Evolutionary conservation across 2,329 filamentous ascomycete genomes (phyloP).

Genomic region (Geosmithia putterillii): DNA sequence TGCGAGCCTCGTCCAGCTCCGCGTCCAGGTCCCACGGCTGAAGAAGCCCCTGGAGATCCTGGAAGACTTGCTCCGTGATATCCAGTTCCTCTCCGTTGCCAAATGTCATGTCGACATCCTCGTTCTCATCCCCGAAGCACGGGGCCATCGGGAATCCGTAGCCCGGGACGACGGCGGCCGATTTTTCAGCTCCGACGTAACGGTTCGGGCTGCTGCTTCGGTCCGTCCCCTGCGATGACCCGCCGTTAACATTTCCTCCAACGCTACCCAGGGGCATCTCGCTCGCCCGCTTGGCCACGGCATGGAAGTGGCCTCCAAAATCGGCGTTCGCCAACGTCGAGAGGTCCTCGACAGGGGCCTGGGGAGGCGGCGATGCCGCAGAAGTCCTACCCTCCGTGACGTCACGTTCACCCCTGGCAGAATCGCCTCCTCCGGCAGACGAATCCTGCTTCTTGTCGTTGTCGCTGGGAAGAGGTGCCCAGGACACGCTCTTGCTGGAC

Average conservation of each 20-base stretch:
- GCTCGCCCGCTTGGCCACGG: slow-evolving; percentile 21
- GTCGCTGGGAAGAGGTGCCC: slow-evolving; percentile 19
- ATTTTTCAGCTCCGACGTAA: slow-evolving; percentile 2
- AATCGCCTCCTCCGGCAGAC: neutral
- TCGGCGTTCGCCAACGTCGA: slow-evolving; percentile 19
- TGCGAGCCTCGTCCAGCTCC: slow-evolving; percentile 16
- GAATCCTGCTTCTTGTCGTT: slow-evolving; percentile 1
- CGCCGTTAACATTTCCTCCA: slow-evolving; percentile 7
- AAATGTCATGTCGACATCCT: neutral
- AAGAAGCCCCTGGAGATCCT: slow-evolving; percentile 21
- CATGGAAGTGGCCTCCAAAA: slow-evolving; percentile 35
- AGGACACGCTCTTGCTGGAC: slow-evolving; percentile 20
- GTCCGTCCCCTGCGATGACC: slow-evolving; percentile 14
- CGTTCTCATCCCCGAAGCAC: too few species aligned
- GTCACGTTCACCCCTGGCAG: neutral
- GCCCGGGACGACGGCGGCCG: slow-evolving; percentile 1
- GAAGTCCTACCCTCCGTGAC: slow-evolving; percentile 6
- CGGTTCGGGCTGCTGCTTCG: slow-evolving; percentile 22
- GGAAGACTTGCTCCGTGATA: slow-evolving; percentile 22
- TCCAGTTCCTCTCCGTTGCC: slow-evolving; percentile 17
- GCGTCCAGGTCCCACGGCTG: slow-evolving; percentile 20
- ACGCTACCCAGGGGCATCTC: neutral
- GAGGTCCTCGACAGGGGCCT: slow-evolving; percentile 18
- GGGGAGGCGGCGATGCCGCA: slow-evolving; percentile 31
- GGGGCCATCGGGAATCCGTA: too few species aligned